Base-by-base conservation (phyloP, 2,329 filamentous ascomycete species). In the Lanzia echinophila region DNA sequence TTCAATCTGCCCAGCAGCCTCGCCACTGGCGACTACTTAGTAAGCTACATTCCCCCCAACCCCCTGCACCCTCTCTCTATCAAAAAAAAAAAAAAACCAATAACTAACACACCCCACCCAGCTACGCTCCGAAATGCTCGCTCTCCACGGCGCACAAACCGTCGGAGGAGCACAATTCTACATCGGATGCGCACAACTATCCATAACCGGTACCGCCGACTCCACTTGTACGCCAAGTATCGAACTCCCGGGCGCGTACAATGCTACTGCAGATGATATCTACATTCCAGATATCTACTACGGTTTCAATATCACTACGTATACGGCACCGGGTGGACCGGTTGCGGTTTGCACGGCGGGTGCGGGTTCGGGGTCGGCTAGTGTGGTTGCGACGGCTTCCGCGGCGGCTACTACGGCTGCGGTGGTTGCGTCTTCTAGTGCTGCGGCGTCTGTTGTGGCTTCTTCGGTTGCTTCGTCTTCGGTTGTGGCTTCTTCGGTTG, bases 51-150 rank as follows among this genome's bases (percentile, higher is more conserved):
- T 15, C 4, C 3, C 12, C 6, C 8, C 15, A 2, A 12, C 10
- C 1, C 11, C 19, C 20, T 24, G 1, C 19, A 13, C 22, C 15
- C 19, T 7, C 32, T 24, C n/a, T n/a, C n/a, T n/a, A n/a, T n/a
- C n/a, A 17, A 50, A 31, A 28, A 43, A 50, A 50, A 15, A 42
- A 42, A 8, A 13, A 44, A 12, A 1, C 8, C 13, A 44, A 42
- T 20, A 6, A 44, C 41, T 44, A 44, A 44, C 42, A 6, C 31
- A 12, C n/a, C 8, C n/a, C 38, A 13, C 6, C 38, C 17, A 53
- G 50, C 58, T 65, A 15, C 58, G 62, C 24, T 61, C 60, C 47
- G 62, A 64, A 46, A 62, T 63, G 56, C 54, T 65, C 3, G 62
- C 57, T 24, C 58, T 65, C n/a, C 63, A 64, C 54, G 57, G 51